Base-by-base conservation (phyloP, 371 early-diverging fungal genomes). In the Zancudomyces culisetae region DNA sequence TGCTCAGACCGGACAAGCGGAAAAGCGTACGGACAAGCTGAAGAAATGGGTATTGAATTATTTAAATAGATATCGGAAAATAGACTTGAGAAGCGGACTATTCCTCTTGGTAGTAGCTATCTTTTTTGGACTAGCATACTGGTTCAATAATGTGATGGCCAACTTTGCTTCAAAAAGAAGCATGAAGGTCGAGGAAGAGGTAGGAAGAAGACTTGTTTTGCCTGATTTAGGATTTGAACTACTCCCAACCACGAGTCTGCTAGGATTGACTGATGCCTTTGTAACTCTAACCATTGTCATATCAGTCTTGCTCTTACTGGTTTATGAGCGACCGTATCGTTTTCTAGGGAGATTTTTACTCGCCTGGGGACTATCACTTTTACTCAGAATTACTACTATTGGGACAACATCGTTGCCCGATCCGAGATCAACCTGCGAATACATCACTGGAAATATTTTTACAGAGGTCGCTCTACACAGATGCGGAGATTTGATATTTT, bases 391-490 rank as follows among this genome's bases (percentile, higher is more conserved):
- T n/a, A 70, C 72, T 28, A 76, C 76, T 8, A 66, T 76, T 54
- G 76, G 72, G 13, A 74, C 75, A 48, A 76, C 76, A 0, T 72
- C 71, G 21, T 62, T 74, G 24, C 76, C 74, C 2, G 76, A 76
- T 43, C 76, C 76, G 0, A 70, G 76, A 3, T 58, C 62, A 18
- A 62, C 65, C 1, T 76, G 76, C 54, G 60, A 70, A 45, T 73
- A 63, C 53, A 63, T 62, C 2, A 30, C 56, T 3, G 71, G 72
- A 49, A 69, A 72, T 27, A 66, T 71, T 48, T 76, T 72, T 40
- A 63, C 71, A 0, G 59, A 68, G 0, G 71, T 76, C 30, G 49
- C 62, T 1, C 27, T 76, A 40, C 76, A 76, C 27, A 66, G 76
- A 1, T 76, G 76, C 52, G 75, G 76, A 24, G 76, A 76, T 46